A percentile compares a stretch with the other conserved stretches of the same genome.
phyloP scores from a whole-genome alignment of 2,329 filamentous ascomycete genomes.

The Ascomycota sp. region DNA sequence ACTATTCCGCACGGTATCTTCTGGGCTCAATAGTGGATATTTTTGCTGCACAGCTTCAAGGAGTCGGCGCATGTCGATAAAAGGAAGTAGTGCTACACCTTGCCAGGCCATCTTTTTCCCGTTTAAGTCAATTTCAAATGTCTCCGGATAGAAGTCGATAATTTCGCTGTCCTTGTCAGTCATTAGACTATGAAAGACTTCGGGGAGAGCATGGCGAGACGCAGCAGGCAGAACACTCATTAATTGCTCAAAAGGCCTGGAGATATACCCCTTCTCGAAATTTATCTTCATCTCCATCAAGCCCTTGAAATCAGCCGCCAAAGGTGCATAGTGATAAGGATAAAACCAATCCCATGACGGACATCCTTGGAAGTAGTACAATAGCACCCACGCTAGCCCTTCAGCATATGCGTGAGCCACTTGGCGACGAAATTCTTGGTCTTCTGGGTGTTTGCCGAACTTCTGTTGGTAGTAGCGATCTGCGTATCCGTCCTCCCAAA shows the following conservation, averaged over 20 bases:
- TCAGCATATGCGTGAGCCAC: conserved; percentile 86
- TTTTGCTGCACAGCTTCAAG: conserved; percentile 62
- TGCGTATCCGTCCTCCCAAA: conserved; percentile 91
- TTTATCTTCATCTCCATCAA: conserved; percentile 55
- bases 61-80: conserved; percentile 80
- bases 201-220: conserved; percentile 74
- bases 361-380: conserved; percentile 96
- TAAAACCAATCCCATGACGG: conserved; percentile 99
- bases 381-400: conserved; percentile 80
- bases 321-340: conserved; percentile 93
- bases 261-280: conserved; percentile 68
- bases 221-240: conserved; percentile 94
- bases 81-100: conserved; percentile 76
- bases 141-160: conserved; percentile 90
- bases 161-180: conserved; percentile 70
- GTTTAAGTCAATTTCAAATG: conserved; percentile 83
- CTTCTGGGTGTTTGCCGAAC: conserved; percentile 60
- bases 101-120: conserved; percentile 99
- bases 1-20: conserved; percentile 58
- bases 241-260: conserved; percentile 83
- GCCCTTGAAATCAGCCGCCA: conserved; percentile 81
- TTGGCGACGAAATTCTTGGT: conserved; percentile 67
- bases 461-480: conserved; percentile 96
- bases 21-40: conserved; percentile 55
- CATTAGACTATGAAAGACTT: conserved; percentile 81